A percentile compares a stretch with the other conserved stretches of the same genome.
Conservation (phyloP, 202 grass and related monocot genomes). For the Carex arenaria region DNA sequence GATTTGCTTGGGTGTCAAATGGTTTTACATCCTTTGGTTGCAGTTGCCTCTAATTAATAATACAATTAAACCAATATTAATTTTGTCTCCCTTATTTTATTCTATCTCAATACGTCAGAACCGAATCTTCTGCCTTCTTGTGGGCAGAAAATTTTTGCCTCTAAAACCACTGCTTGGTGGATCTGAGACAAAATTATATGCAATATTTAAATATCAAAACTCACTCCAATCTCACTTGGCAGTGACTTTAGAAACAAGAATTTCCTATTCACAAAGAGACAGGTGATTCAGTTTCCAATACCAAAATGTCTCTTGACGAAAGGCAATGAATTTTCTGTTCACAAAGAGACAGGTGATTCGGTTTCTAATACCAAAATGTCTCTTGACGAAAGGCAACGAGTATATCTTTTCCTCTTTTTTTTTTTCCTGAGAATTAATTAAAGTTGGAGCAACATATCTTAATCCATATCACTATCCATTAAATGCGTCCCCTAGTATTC, state of each 20-base stretch:
- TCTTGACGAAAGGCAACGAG: background rate
- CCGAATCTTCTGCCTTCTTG: no score
- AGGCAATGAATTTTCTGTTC: background rate
- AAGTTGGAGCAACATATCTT: no score
- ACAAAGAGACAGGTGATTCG: no score
- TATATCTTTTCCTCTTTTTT: background rate
- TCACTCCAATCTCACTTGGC: no score
- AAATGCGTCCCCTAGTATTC: background rate
- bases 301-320: background rate
- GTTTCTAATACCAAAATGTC: background rate
- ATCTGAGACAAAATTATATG: no score
- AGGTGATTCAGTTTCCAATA: no score
- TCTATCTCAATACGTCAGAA: background rate
- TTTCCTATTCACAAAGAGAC: no score
- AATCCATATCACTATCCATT: no score
- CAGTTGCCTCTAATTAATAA: background rate
- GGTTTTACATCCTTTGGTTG: background rate
- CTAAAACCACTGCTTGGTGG: no score
- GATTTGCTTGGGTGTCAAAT: background rate
- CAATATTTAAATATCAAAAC: no score
- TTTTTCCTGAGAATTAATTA: background rate
- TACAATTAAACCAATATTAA: background rate
- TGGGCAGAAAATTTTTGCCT: no score
- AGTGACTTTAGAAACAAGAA: no score
- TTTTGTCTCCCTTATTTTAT: background rate